Evolutionary conservation across 169 alveolate species (phyloP).

Genomic region (Theileria parva): DNA sequence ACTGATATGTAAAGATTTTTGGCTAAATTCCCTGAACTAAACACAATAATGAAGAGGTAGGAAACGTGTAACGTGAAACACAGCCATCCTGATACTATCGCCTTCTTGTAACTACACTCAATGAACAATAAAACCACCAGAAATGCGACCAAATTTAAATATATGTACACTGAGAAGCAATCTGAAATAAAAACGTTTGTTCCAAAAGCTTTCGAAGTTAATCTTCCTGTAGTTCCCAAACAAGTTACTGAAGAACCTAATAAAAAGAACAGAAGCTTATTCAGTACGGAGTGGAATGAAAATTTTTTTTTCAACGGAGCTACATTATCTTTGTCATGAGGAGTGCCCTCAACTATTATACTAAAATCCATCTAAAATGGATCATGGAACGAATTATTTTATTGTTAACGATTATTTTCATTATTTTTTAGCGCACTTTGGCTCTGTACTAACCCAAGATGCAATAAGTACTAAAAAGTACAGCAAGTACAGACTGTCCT

Average conservation of each 20-base stretch:
- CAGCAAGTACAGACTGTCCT: no score
- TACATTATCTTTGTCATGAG: no score
- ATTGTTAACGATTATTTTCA: no score
- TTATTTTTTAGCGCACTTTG: no score
- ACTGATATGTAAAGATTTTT: slow-evolving; percentile 2
- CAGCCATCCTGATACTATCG: slow-evolving; percentile 19
- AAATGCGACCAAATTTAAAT: slow-evolving; percentile 4
- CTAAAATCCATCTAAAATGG: no score
- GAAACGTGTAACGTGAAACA: slow-evolving; percentile 6
- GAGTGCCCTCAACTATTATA: no score
- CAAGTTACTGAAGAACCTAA: slow-evolving; percentile 26
- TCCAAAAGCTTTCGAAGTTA: slow-evolving; percentile 32
- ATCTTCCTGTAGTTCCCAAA: slow-evolving; percentile 16
- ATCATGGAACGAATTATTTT: no score
- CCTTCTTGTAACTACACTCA: slow-evolving; percentile 8
- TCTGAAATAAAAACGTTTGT: slow-evolving; percentile 8
- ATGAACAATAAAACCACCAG: slow-evolving; percentile 24
- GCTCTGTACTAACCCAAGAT: no score
- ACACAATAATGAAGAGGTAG: neutral
- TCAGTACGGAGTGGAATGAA: slow-evolving; percentile 1
- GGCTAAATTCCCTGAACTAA: slow-evolving; percentile 3
- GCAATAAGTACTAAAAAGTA: no score
- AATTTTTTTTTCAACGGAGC: no score
- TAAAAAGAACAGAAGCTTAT: slow-evolving; percentile 12
- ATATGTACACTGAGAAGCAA: slow-evolving; percentile 6